Evolutionary conservation across 2,329 filamentous ascomycete species (phyloP).

Genomic region (Mycocentrospora acerina): DNA sequence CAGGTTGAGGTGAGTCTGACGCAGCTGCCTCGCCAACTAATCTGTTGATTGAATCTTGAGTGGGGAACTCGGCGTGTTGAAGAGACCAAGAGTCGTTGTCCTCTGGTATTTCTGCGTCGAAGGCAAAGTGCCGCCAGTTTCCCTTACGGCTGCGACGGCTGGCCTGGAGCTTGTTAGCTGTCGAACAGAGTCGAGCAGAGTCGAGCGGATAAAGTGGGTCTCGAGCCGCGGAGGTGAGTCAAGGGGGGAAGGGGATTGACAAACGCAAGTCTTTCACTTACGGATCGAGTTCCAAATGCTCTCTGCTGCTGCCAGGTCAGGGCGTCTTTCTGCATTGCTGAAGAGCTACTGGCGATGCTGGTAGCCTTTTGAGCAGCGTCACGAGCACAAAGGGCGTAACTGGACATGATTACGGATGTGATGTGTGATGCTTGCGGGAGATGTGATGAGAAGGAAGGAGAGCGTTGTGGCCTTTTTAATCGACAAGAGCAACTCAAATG

Average conservation of each 20-base stretch:
- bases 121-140: slow-evolving; percentile 6
- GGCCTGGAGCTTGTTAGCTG: not conserved
- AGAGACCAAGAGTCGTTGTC: not conserved
- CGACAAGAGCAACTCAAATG: too few relatives aligned
- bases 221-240: not conserved
- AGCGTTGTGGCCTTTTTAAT: too few relatives aligned
- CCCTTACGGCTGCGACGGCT: not conserved
- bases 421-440: too few relatives aligned
- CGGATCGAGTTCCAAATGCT: slow-evolving; percentile 8
- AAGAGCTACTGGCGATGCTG: not conserved
- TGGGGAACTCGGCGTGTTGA: slow-evolving; percentile 6
- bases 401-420: too few relatives aligned
- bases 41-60: not conserved
- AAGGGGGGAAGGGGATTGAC: not conserved
- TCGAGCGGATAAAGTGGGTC: too few relatives aligned
- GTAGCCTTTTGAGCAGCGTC: too few relatives aligned
- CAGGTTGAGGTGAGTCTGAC: not conserved
- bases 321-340: slow-evolving; percentile 1
- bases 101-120: slow-evolving; percentile 1
- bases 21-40: slow-evolving; percentile 5
- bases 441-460: too few relatives aligned
- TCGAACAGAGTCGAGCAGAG: too few relatives aligned
- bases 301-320: slow-evolving; percentile 25
- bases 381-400: too few relatives aligned
- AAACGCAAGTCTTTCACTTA: slow-evolving; percentile 13